These are phyloP conservation scores for Zalaria sp. DNA, from an alignment of 2,329 filamentous ascomycete species.

Conservation along the genomic window DNA sequence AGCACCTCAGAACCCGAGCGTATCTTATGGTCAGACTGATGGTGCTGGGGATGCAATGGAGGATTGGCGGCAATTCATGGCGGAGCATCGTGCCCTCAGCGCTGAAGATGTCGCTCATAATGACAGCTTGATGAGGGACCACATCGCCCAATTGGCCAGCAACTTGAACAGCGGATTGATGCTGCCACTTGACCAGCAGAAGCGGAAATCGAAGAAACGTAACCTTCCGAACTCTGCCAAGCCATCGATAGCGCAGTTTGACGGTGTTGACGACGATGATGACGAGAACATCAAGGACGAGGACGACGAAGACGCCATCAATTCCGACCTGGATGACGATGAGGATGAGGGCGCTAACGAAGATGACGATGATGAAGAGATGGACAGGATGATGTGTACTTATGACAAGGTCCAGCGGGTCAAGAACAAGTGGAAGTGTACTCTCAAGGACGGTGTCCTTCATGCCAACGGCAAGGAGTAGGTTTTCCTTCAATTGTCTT, in stretches of 20 bases:
- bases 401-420: conserved; percentile 98
- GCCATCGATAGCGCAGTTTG: conserved; percentile 27
- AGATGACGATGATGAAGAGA: conserved; percentile 78
- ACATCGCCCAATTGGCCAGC: conserved; percentile 51
- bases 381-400: conserved; percentile 88
- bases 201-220: conserved; percentile 18
- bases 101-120: conserved; percentile 41
- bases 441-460: conserved; percentile 88
- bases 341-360: conserved; percentile 47
- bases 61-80: conserved; percentile 43
- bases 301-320: conserved; percentile 85
- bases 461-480: conserved; percentile 85
- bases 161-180: conserved; percentile 65
- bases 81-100: conserved; percentile 41
- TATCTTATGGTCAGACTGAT: conserved; percentile 54
- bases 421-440: conserved; percentile 97
- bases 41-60: conserved; percentile 52
- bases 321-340: conserved; percentile 94
- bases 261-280: conserved; percentile 44
- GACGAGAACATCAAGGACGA: conserved; percentile 31
- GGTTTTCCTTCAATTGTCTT: conserved; percentile 16
- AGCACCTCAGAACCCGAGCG: conserved; percentile 24
- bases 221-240: not conserved
- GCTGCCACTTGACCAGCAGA: conserved; percentile 51
- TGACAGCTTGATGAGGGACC: conserved; percentile 54